These are phyloP conservation scores for Paulownia fortunei DNA, from an alignment of 257 asterid genomes.

Conservation along the genomic window DNA sequence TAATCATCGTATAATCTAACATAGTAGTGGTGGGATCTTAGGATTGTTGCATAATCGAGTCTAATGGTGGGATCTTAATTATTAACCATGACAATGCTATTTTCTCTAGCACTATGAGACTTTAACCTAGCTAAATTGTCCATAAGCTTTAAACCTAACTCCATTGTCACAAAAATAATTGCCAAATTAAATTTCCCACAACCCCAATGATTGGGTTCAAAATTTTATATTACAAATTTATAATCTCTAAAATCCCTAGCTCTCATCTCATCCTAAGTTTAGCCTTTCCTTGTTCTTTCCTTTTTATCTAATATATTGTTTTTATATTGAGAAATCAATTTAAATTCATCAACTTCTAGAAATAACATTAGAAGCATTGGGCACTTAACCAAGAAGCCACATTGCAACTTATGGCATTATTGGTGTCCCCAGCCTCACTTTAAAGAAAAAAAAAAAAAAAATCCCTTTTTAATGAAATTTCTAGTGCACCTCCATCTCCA, in stretches of 20 bases:
- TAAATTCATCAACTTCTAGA: no score
- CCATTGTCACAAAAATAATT: background rate
- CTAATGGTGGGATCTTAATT: background rate
- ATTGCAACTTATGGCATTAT: background rate
- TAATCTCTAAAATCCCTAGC: background rate
- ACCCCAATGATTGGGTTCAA: slow-evolving; percentile 14
- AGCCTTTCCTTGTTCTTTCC: background rate
- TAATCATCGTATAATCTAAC: no score
- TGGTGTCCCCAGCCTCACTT: background rate
- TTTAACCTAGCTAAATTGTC: background rate
- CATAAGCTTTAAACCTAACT: background rate
- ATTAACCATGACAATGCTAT: background rate
- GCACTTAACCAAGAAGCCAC: background rate
- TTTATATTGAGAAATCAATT: background rate
- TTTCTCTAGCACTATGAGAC: background rate
- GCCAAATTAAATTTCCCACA: background rate
- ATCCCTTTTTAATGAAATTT: background rate
- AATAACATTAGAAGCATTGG: no score
- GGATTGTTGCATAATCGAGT: background rate
- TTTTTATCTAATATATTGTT: background rate
- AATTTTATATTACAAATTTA: background rate
- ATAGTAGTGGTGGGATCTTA: no score
- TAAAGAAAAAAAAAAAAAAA: no score
- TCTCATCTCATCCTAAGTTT: background rate
- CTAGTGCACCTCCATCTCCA: background rate